Base-by-base conservation (phyloP, 495 filamentous ascomycete species). In the Polyplosphaeria fusca region DNA sequence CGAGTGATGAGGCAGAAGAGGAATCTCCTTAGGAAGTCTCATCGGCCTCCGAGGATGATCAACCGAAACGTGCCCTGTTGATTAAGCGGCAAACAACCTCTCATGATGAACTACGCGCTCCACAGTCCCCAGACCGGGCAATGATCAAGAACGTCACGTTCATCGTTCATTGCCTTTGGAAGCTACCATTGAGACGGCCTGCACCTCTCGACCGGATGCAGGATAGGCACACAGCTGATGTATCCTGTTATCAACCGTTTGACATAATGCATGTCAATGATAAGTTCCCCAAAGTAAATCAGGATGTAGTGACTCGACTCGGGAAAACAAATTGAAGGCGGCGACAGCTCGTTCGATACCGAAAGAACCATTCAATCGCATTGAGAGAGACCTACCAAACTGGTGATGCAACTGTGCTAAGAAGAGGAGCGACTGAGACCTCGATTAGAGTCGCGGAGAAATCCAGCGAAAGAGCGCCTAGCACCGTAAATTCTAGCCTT, bases 1-100 rank as follows among this genome's bases (percentile, higher is more conserved):
- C n/a, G 35, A 27, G 32, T 4, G 40, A 54, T 1, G 32, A 30
- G 14, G 42, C 37, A 2, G 32, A 37, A 14, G 55, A 58, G 14
- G 55, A 58, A 9, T 58, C 55, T 9, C 55, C 55, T 3, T 58
- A 47, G 55, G 55, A 58, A 12, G 52, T 58, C 27, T 58, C 55
- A 4, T 51, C 46, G 7, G 20, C 27, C 20, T 58, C 55, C 16
- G 23, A 20, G 14, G 50, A 12, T 9, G 50, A 53, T 35, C 14
- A 35, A 7, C 30, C 30, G 7, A 35, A 35, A 35, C 30, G 14
- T 7, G n/a, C n/a, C n/a, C n/a, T n/a, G n/a, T n/a, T n/a, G n/a
- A n/a, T n/a, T n/a, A 35, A 35, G 30, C 30, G 14, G 14, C 30
- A 7, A 35, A 35, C 30, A 7, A 35, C 30, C 30, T 7, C 7